A percentile compares a stretch with the other conserved stretches of the same genome.
These are phyloP conservation scores for Fremontodendron californicum DNA, from an alignment of 345 rosid genomes.

Conservation along the genomic window DNA sequence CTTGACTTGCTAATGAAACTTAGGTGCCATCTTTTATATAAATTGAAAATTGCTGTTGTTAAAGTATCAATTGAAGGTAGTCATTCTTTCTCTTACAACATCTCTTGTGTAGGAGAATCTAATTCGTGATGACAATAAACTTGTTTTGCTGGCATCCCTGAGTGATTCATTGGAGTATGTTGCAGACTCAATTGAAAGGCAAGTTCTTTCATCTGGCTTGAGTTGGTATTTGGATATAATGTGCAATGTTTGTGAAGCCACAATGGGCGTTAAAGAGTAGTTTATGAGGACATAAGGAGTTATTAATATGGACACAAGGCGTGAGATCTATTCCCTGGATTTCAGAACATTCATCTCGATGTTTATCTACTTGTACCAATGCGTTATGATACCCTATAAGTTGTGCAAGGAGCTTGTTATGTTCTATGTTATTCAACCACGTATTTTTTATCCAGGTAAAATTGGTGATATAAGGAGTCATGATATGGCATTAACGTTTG, in stretches of 20 bases:
- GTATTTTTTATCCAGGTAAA: neutral
- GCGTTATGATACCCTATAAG: neutral
- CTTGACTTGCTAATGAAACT: neutral
- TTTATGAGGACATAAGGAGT: slow-evolving; percentile 3
- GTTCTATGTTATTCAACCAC: neutral
- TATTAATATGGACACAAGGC: neutral
- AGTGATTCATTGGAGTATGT: slow-evolving; percentile 96
- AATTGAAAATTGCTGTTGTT: slow-evolving; percentile 3
- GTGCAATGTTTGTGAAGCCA: slow-evolving; percentile 1
- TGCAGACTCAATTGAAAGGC: slow-evolving; percentile 96
- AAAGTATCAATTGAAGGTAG: neutral
- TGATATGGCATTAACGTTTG: neutral
- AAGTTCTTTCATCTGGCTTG: slow-evolving; percentile 25
- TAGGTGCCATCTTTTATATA: neutral
- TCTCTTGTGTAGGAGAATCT: slow-evolving; percentile 71
- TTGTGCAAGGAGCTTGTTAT: neutral
- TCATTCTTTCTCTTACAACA: neutral
- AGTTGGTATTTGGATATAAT: neutral
- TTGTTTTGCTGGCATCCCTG: slow-evolving; percentile 88
- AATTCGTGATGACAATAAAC: slow-evolving; percentile 91
- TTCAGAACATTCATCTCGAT: neutral
- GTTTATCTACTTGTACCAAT: neutral
- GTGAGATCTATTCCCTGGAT: neutral
- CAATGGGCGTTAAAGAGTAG: slow-evolving; percentile 5
- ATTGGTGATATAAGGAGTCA: neutral